phyloP scores from a whole-genome alignment of 2,329 filamentous ascomycete genomes.

The Fusarium tupiense region DNA sequence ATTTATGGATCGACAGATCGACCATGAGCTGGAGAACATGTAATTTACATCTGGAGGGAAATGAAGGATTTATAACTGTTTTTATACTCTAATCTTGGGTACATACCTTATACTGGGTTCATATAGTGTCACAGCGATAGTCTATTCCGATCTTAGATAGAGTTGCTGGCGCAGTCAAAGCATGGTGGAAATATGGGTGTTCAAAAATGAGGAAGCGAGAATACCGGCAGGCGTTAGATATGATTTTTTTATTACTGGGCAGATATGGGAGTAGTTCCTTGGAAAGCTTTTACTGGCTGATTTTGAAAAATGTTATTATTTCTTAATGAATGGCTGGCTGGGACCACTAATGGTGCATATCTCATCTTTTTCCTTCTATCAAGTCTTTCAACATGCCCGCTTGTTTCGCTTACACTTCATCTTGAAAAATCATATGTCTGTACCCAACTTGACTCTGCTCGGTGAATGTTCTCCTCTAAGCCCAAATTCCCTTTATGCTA shows the following conservation, averaged over 20 bases:
- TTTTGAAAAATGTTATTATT: slow-evolving; percentile 36
- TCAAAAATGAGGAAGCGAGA: slow-evolving; percentile 39
- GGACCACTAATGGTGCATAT: slow-evolving; percentile 19
- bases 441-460: neutral
- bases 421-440: neutral
- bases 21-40: slow-evolving; percentile 93
- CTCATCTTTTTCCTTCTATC: slow-evolving; percentile 16
- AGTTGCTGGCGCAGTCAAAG: slow-evolving; percentile 16
- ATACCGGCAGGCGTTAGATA: slow-evolving; percentile 35
- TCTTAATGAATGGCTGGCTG: slow-evolving; percentile 36
- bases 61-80: slow-evolving; percentile 9
- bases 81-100: slow-evolving; percentile 33
- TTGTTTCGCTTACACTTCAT: neutral
- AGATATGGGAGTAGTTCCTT: slow-evolving; percentile 40
- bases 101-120: slow-evolving; percentile 37
- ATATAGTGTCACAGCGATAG: slow-evolving; percentile 20
- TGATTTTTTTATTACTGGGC: slow-evolving; percentile 24
- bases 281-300: slow-evolving; percentile 33
- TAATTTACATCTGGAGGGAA: slow-evolving; percentile 53
- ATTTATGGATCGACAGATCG: slow-evolving; percentile 93
- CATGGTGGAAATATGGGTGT: slow-evolving; percentile 20
- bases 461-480: neutral
- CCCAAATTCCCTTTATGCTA: neutral
- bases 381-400: neutral
- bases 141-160: slow-evolving; percentile 5